Evolutionary conservation across 768 basidiomycete genomes (phyloP).

Genomic region (Tylopilus plumbeoviolaceoides): DNA sequence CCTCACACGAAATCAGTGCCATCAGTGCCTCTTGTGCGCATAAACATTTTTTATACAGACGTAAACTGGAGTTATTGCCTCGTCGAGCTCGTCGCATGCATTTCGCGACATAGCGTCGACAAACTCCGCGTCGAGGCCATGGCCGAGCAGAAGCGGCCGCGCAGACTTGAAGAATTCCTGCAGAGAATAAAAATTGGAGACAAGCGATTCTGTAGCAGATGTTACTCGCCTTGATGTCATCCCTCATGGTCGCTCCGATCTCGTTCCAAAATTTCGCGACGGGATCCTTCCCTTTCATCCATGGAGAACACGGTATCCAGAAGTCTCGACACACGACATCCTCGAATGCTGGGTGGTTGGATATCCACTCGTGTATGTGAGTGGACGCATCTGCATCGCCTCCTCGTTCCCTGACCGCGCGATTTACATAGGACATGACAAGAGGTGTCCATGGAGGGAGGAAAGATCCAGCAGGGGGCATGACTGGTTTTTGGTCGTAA

Average conservation of each 20-base stretch:
- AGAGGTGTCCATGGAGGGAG: constrained; percentile 56
- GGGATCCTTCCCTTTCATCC: constrained; percentile 28
- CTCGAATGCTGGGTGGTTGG: constrained; percentile 53
- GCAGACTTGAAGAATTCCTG: constrained; percentile 65
- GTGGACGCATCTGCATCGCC: constrained; percentile 61
- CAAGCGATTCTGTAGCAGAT: not conserved
- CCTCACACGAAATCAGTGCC: not conserved
- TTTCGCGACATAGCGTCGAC: constrained; percentile 52
- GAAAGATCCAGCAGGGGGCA: constrained; percentile 39
- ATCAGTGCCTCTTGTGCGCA: constrained; percentile 37
- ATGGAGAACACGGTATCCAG: constrained; percentile 62
- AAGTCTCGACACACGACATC: constrained; percentile 53
- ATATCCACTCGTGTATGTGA: constrained; percentile 53
- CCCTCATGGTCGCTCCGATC: constrained; percentile 45
- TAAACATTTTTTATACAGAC: constrained; percentile 59
- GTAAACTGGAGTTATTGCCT: constrained; percentile 44
- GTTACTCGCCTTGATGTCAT: constrained; percentile 52
- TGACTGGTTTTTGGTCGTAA: constrained; percentile 40
- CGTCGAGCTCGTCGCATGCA: constrained; percentile 48
- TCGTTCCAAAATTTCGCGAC: constrained; percentile 35
- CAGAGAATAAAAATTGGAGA: not conserved
- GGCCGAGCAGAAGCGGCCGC: constrained; percentile 63
- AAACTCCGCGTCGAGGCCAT: constrained; percentile 50
- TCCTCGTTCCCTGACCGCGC: constrained; percentile 53
- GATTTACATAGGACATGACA: constrained; percentile 54